Conservation (phyloP, 2,329 filamentous ascomycete genomes). For the Xylariaceae sp. region DNA sequence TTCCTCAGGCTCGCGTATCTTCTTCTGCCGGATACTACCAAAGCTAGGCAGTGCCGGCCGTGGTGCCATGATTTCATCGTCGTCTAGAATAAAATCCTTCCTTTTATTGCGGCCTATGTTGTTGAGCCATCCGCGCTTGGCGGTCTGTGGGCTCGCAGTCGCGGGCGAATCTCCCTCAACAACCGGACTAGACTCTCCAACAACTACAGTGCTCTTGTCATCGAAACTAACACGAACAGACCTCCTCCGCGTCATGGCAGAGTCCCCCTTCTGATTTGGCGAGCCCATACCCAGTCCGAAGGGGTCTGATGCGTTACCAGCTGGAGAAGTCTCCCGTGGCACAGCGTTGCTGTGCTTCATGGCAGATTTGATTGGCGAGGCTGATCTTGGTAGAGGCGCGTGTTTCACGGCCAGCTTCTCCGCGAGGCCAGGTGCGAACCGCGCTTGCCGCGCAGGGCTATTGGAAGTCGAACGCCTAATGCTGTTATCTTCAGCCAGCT, state of each 20-base stretch:
- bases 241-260: constrained; percentile 49
- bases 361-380: constrained; percentile 73
- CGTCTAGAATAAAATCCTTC: constrained; percentile 47
- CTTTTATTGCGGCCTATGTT: constrained; percentile 45
- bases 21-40: constrained; percentile 65
- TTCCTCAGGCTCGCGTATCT: constrained; percentile 48
- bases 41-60: constrained; percentile 68
- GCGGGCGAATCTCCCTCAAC: constrained; percentile 37
- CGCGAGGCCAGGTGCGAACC: constrained; percentile 53
- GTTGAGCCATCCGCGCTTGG: constrained; percentile 48
- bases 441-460: constrained; percentile 63
- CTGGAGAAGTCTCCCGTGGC: constrained; percentile 43
- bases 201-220: constrained; percentile 53
- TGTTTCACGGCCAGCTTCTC: constrained; percentile 56
- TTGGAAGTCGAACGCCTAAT: constrained; percentile 39
- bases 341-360: constrained; percentile 60
- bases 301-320: constrained; percentile 43
- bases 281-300: constrained; percentile 30
- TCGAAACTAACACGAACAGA: constrained; percentile 74
- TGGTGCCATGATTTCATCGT: constrained; percentile 68
- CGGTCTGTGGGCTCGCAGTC: constrained; percentile 34
- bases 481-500: constrained; percentile 18
- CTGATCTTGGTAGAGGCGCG: constrained; percentile 62
- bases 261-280: constrained; percentile 33
- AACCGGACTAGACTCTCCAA: constrained; percentile 41